Percentiles rank a stretch among this genome's conserved stretches.
Conservation (phyloP, 2,329 filamentous ascomycete genomes). For the Scedosporium minutisporum region DNA sequence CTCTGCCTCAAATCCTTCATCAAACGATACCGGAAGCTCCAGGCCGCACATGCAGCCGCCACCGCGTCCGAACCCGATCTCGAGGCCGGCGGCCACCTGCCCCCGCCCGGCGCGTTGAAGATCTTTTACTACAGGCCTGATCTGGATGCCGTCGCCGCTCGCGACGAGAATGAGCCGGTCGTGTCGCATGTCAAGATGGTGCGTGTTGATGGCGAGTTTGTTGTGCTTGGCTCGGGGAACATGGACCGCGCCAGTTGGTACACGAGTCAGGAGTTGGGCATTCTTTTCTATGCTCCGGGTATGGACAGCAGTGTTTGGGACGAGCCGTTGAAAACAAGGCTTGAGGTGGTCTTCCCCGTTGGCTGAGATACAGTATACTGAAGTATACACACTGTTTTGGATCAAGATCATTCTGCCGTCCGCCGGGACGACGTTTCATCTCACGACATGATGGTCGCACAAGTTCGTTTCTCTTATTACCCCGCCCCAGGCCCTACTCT, state of each 20-base stretch:
- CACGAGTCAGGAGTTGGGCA: constrained; percentile 74
- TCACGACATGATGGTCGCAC: no score
- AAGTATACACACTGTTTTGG: background rate
- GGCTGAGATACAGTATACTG: background rate
- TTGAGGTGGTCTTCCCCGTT: constrained; percentile 19
- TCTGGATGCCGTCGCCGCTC: constrained; percentile 16
- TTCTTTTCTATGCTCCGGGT: constrained; percentile 42
- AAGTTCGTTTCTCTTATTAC: no score
- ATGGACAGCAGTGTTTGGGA: constrained; percentile 30
- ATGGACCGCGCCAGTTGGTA: constrained; percentile 80
- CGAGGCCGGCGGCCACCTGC: constrained; percentile 28
- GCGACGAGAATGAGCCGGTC: constrained; percentile 46
- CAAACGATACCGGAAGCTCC: constrained; percentile 35
- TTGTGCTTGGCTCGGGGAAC: constrained; percentile 71
- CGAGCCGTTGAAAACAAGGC: constrained; percentile 24
- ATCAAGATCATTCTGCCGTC: no score
- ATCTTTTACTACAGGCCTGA: constrained; percentile 48
- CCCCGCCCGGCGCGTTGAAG: constrained; percentile 37
- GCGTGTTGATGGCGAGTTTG: constrained; percentile 57
- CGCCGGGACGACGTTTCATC: no score
- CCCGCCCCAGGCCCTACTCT: no score
- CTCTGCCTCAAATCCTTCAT: constrained; percentile 52
- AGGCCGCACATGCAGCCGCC: background rate
- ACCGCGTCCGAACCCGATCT: constrained; percentile 20
- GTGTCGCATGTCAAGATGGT: constrained; percentile 72